Evolutionary conservation across 1,284 basidiomycete species (phyloP).

Genomic region (Omphalotus olearius): DNA sequence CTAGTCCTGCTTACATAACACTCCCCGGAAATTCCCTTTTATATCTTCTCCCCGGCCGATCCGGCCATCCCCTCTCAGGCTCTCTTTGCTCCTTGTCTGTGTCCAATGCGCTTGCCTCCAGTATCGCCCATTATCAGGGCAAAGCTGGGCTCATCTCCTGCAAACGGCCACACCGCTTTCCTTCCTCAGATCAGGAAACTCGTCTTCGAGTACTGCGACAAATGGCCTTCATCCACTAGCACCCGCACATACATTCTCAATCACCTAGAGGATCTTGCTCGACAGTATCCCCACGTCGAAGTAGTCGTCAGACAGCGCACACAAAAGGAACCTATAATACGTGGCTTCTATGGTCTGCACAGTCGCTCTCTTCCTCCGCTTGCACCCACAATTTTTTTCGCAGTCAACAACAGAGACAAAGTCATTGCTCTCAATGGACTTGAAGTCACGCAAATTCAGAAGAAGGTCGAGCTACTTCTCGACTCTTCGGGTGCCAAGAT

Average conservation of each 20-base stretch:
- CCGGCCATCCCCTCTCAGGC: neutral
- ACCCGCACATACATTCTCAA: slow-evolving; percentile 66
- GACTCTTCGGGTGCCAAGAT: slow-evolving; percentile 85
- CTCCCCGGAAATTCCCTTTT: too few species aligned
- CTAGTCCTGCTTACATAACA: too few species aligned
- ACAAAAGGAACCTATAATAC: slow-evolving; percentile 67
- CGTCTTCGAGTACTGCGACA: slow-evolving; percentile 82
- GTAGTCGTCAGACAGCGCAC: slow-evolving; percentile 73
- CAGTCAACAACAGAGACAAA: slow-evolving; percentile 79
- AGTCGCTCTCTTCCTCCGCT: slow-evolving; percentile 6
- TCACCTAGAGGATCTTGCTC: slow-evolving; percentile 59
- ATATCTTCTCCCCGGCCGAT: too few species aligned
- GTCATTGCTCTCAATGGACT: slow-evolving; percentile 71
- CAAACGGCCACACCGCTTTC: slow-evolving; percentile 69
- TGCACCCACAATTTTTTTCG: slow-evolving; percentile 14
- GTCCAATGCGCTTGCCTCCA: slow-evolving; percentile 33
- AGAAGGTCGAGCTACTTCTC: slow-evolving; percentile 77
- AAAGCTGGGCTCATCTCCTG: slow-evolving; percentile 52
- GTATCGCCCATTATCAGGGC: slow-evolving; percentile 49
- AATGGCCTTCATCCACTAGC: slow-evolving; percentile 70
- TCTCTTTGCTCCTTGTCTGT: neutral
- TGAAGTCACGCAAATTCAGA: slow-evolving; percentile 65
- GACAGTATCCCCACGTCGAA: slow-evolving; percentile 74
- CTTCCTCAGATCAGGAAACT: slow-evolving; percentile 75
- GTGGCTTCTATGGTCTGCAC: slow-evolving; percentile 69